Base-by-base conservation (phyloP, 768 basidiomycete species). In the Russula vinacea region DNA sequence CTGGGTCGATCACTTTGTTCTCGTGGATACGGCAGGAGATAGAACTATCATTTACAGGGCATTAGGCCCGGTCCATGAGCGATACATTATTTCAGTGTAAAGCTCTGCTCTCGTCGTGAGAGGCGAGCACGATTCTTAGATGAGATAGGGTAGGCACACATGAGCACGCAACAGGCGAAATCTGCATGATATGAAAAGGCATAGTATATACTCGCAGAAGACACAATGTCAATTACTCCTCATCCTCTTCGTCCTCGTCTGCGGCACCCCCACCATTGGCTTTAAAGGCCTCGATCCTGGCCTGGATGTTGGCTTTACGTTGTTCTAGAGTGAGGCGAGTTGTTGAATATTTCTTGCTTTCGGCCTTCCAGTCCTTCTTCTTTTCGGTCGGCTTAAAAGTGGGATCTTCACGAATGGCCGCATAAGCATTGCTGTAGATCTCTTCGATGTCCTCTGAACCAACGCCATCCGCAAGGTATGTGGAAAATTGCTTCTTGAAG, bases 371-470 rank as follows among this genome's bases (percentile, higher is more conserved):
- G 79, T 95, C 92, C 72, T 83, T 83, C 47, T 87, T 77, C 80
- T 98, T 97, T 66, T 94, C 90, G 44, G 89, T 86, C 56, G 92
- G 88, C 76, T 91, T 87, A 85, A 95, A 95, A 24, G 78, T 76
- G 53, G 97, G 96, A 74, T 97, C 88, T 74, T 95, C 95, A 67
- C 97, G 92, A 77, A 98, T 99, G 67, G 94, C 92, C 60, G 92
- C 89, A 78, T 97, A 92, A 2, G 92, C 95, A 72, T 89, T 90
- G 44, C 84, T 83, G 81, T 91, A 98, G 66, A 99, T 88, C 74
- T 98, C 97, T 76, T 98, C 93, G 1, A 98, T 93, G 72, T 98
- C 96, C 69, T 95, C 97, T 3, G 94, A 96, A 63, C 92, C 92
- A 71, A 99, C 78, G 69, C 88, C 97, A 75, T 97, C 94, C 32